Evolutionary conservation across 257 asterid species (phyloP).

Genomic region (Paulownia fortunei): DNA sequence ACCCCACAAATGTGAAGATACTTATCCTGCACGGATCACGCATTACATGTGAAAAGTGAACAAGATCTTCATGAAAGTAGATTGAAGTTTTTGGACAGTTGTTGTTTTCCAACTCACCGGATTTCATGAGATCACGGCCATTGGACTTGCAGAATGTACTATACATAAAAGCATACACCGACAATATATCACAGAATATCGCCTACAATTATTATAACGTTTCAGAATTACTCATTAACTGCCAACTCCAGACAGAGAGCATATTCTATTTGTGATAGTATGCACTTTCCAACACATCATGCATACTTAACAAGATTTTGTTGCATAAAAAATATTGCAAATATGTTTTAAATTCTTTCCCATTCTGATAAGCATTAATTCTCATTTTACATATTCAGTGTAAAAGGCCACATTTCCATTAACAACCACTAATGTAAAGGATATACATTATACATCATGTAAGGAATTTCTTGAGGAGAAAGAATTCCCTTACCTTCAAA

Average conservation of each 20-base stretch:
- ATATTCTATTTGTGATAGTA: background rate
- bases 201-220: background rate
- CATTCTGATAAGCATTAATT: background rate
- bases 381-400: background rate
- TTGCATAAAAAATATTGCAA: background rate
- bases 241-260: too few species aligned
- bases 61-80: too few species aligned
- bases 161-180: background rate
- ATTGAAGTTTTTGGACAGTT: too few species aligned
- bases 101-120: too few species aligned
- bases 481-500: slow-evolving; percentile 38
- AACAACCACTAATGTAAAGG: background rate
- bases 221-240: background rate
- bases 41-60: too few species aligned
- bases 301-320: background rate
- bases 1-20: too few species aligned
- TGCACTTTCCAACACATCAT: slow-evolving; percentile 2
- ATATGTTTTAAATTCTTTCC: background rate
- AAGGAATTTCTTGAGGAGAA: background rate
- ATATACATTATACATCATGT: background rate
- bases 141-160: background rate
- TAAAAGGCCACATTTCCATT: background rate
- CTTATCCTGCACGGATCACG: too few species aligned
- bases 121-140: too few species aligned
- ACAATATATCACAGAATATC: background rate